Evolutionary conservation across 2,329 filamentous ascomycete genomes (phyloP).

Genomic region (Pseudogymnoascus verrucosus): DNA sequence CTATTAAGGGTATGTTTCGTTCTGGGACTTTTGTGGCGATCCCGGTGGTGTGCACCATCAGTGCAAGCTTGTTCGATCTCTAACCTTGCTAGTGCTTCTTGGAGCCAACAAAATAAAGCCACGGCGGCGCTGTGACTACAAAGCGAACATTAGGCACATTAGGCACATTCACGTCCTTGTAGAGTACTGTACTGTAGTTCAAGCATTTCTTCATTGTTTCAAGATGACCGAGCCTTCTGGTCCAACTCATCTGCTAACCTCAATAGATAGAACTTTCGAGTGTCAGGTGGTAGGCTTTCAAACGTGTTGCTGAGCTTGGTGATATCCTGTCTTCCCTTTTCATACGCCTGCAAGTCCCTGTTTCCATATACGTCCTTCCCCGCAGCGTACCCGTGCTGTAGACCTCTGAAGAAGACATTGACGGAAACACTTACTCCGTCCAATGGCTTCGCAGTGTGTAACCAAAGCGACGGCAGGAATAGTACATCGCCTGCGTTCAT

Average conservation of each 20-base stretch:
- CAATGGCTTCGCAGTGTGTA: slow-evolving; percentile 63
- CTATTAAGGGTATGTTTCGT: neutral
- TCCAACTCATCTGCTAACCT: slow-evolving; percentile 62
- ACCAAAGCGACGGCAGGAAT: slow-evolving; percentile 76
- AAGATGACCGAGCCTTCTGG: slow-evolving; percentile 11
- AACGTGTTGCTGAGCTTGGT: slow-evolving; percentile 58
- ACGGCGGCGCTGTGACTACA: neutral
- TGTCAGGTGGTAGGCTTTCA: slow-evolving; percentile 53
- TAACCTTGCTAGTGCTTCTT: neutral
- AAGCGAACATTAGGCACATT: neutral
- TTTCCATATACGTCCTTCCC: slow-evolving; percentile 86
- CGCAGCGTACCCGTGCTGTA: slow-evolving; percentile 58
- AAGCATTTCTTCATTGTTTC: neutral
- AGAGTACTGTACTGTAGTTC: neutral
- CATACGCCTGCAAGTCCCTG: slow-evolving; percentile 74
- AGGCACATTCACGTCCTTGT: neutral
- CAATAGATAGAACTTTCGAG: slow-evolving; percentile 66
- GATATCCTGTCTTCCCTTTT: slow-evolving; percentile 68
- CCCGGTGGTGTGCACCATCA: neutral
- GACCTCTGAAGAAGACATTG: slow-evolving; percentile 80
- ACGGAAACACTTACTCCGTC: slow-evolving; percentile 61
- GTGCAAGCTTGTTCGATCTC: neutral
- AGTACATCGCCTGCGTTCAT: slow-evolving; percentile 67
- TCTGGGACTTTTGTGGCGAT: neutral
- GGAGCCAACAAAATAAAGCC: neutral